phyloP scores from a whole-genome alignment of 2,329 filamentous ascomycete species.

The Ophiostoma himal-ulmi region DNA sequence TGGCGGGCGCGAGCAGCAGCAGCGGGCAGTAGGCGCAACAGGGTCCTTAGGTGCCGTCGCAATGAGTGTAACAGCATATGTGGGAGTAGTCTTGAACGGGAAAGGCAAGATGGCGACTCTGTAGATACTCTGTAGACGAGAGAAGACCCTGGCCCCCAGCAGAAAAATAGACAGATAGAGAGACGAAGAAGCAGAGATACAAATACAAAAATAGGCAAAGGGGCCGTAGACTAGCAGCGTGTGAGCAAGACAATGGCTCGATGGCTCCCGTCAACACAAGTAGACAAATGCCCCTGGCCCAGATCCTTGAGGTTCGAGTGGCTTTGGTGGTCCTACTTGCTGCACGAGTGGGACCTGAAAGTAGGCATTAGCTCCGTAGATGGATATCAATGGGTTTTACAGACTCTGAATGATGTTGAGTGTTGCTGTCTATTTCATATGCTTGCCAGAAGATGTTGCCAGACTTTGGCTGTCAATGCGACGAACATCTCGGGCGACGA shows the following conservation, averaged over 20 bases:
- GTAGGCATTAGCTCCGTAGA: not conserved
- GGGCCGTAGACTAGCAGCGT: not conserved
- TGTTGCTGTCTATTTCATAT: not conserved
- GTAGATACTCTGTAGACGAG: not conserved
- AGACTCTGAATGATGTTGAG: not conserved
- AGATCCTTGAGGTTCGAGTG: constrained; percentile 9
- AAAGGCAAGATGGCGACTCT: not conserved
- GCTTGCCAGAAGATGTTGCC: not conserved
- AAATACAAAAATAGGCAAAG: no score
- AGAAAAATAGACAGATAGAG: not conserved
- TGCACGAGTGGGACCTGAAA: constrained; percentile 3
- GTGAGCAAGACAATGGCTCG: constrained; percentile 2
- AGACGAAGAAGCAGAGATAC: not conserved
- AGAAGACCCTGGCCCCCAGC: not conserved
- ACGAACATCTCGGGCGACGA: not conserved
- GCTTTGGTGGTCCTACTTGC: not conserved
- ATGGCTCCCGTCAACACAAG: constrained; percentile 4
- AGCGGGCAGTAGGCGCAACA: not conserved
- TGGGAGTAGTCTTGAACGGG: not conserved
- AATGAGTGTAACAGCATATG: constrained; percentile 16
- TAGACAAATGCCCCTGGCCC: constrained; percentile 11
- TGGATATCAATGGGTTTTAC: not conserved
- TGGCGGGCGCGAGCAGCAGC: constrained; percentile 18
- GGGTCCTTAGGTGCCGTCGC: constrained; percentile 15
- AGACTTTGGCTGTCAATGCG: not conserved